A percentile compares a stretch with the other conserved stretches of the same genome.
Conservation (phyloP, 2,329 filamentous ascomycete species). For the Colletotrichum sojae region DNA sequence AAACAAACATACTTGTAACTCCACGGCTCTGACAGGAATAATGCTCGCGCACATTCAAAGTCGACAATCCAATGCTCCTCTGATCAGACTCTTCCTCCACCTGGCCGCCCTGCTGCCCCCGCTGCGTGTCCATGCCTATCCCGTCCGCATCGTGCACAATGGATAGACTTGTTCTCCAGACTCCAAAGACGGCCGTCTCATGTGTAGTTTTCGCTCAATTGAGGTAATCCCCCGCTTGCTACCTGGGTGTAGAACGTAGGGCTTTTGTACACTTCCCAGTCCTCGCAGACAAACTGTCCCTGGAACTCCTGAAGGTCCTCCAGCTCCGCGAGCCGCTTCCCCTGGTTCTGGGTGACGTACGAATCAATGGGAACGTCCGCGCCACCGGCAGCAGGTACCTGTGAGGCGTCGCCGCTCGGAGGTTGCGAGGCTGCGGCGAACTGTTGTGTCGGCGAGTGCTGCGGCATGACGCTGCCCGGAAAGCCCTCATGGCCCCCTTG, state of each 20-base stretch:
- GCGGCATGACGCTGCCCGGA: slow-evolving; percentile 5
- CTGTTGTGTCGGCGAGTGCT: slow-evolving; percentile 32
- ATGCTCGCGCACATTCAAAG: neutral
- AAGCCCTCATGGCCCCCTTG: slow-evolving; percentile 11
- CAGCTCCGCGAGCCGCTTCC: slow-evolving; percentile 26
- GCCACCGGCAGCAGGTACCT: neutral
- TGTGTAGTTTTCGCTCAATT: slow-evolving; percentile 25
- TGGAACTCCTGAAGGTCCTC: slow-evolving; percentile 37
- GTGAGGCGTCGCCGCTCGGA: slow-evolving; percentile 3
- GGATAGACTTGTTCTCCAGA: neutral
- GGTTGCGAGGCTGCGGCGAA: slow-evolving; percentile 5
- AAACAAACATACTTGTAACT: neutral
- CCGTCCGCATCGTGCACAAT: neutral
- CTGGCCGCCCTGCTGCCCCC: neutral
- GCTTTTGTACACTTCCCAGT: slow-evolving; percentile 22
- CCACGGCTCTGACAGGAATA: neutral
- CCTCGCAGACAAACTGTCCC: slow-evolving; percentile 28
- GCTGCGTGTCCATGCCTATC: neutral
- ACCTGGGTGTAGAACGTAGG: slow-evolving; percentile 31
- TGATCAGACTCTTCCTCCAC: neutral
- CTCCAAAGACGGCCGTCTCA: slow-evolving; percentile 1
- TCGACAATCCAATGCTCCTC: neutral
- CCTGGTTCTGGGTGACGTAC: slow-evolving; percentile 34
- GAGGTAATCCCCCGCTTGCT: slow-evolving; percentile 19
- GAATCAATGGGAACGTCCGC: slow-evolving; percentile 25